Evolutionary conservation across 345 rosid genomes (phyloP).

Genomic region (Pelargonium nanum): DNA sequence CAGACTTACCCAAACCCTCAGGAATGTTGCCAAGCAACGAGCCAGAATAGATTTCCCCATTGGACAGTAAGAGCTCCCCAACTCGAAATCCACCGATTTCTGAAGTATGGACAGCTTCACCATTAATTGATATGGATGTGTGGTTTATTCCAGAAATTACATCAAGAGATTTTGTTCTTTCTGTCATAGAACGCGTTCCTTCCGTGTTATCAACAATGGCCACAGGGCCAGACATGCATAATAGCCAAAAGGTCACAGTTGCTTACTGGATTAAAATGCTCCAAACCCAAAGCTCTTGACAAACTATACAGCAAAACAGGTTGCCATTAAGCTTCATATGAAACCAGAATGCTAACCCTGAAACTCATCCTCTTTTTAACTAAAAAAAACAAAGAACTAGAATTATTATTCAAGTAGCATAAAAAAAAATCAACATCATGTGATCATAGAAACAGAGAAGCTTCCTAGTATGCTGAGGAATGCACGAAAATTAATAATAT

Average conservation of each 20-base stretch:
- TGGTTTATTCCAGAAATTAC: constrained; percentile 31
- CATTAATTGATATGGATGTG: constrained; percentile 29
- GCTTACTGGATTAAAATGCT: constrained; percentile 16
- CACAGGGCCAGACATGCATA: constrained; percentile 87
- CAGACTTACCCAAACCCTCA: constrained; percentile 76
- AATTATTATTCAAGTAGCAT: constrained; percentile 7
- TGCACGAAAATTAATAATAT: background rate
- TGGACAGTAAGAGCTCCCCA: constrained; percentile 48
- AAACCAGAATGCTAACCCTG: constrained; percentile 11
- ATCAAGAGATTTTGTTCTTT: constrained; percentile 74
- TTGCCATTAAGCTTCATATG: constrained; percentile 3
- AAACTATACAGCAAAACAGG: background rate
- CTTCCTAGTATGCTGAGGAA: background rate
- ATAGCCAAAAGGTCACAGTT: constrained; percentile 32
- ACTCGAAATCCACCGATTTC: constrained; percentile 55
- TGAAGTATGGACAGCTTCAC: constrained; percentile 40
- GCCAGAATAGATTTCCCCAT: constrained; percentile 69
- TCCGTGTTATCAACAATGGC: constrained; percentile 35
- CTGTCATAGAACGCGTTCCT: constrained; percentile 40
- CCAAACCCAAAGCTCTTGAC: background rate
- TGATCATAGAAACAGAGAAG: background rate
- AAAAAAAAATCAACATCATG: constrained; percentile 5
- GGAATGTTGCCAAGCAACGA: constrained; percentile 65
- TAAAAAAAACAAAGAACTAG: constrained; percentile 6
- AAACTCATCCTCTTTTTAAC: constrained; percentile 15